Base-by-base conservation (phyloP, 768 basidiomycete genomes). In the Cystofilobasidium ferigula region DNA sequence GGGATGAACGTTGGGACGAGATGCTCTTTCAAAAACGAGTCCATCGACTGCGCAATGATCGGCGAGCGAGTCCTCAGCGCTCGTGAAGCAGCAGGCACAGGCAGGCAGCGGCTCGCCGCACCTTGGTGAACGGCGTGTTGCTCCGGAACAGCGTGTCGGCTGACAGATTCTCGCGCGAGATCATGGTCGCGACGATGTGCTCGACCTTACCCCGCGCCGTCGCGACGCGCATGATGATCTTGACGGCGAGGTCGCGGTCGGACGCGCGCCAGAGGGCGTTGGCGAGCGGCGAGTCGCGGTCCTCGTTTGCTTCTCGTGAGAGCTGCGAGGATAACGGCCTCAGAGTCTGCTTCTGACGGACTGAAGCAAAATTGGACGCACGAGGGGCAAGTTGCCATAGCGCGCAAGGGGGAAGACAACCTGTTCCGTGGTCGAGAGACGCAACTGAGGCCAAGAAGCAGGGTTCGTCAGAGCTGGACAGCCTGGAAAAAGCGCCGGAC, bases 11-110 rank as follows among this genome's bases (percentile, higher is more conserved):
- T 4, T 13, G 84, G 83, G 72, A 90, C 88, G 26, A 94, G 80
- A 72, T 89, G 91, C 0, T 79, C 78, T 71, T 79, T 83, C n/a
- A 89, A 89, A 71, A 89, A 87, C 78, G 83, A 84, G n/a, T 80
- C 79, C 83, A 93, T 88, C 71, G 84, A 85, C 7, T 84, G 77
- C 71, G 91, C 89, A 77, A 90, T 82, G 32, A 85, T 83, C 10
- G 20, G 20, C 10, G 40, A 42, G 40, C 10, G 10, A 20, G 10
- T 42, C 40, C 40, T 42, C 40, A 42, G 40, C 40, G 40, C 40
- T 10, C 40, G 10, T 10, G 40, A 42, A 10, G 40, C 10, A 10
- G 40, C 10, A 42, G 10, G 35, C 32, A 34, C 32, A 35, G 24
- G n/a, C n/a, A n/a, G n/a, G n/a, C n/a, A n/a, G n/a, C n/a, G n/a